A percentile compares a stretch with the other conserved stretches of the same genome.
phyloP scores from a whole-genome alignment of 2,329 filamentous ascomycete species.

The Botryotinia narcissicola region DNA sequence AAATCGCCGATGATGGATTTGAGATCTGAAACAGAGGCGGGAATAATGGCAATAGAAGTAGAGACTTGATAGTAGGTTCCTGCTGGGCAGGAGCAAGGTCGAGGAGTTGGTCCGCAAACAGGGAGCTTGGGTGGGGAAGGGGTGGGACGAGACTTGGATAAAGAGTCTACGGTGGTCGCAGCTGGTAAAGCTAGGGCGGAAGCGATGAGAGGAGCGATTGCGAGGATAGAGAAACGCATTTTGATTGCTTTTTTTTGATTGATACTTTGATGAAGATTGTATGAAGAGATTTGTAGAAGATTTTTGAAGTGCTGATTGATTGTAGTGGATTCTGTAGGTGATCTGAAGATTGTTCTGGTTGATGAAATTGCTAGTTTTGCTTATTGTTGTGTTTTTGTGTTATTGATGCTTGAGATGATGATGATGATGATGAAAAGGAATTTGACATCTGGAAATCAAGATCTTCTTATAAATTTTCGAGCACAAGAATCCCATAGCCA shows the following conservation, averaged over 20 bases:
- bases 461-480: not conserved
- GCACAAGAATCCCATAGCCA: not conserved
- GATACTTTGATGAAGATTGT: not conserved
- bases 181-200: not conserved
- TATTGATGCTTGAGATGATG: not conserved
- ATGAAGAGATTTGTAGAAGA: not conserved
- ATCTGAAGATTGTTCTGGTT: not conserved
- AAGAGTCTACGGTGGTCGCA: not conserved
- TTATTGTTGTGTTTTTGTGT: not conserved
- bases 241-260: not conserved
- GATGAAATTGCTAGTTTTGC: not conserved
- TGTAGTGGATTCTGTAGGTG: not conserved
- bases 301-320: not conserved
- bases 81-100: not conserved
- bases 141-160: not conserved
- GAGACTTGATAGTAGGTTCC: constrained; percentile 8
- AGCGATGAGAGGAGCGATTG: not conserved
- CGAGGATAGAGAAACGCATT: constrained; percentile 16
- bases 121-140: not conserved
- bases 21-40: not conserved
- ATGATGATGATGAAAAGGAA: not conserved
- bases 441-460: not conserved
- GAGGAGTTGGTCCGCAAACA: not conserved
- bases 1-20: constrained; percentile 1
- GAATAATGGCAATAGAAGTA: not conserved